phyloP scores from a whole-genome alignment of 306 rosid species.

The Rosa multiflora region DNA sequence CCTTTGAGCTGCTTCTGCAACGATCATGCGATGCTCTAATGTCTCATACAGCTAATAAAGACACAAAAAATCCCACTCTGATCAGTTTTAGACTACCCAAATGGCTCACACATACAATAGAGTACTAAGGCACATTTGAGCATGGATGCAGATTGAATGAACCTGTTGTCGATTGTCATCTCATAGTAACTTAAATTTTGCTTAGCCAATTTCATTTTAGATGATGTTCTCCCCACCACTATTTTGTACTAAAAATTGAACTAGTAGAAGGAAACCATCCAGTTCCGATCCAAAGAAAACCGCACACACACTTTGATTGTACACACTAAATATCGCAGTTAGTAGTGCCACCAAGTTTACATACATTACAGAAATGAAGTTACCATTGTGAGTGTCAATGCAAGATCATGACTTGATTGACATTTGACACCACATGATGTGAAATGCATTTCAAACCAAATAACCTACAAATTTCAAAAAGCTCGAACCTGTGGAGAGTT shows the following conservation, averaged over 20 bases:
- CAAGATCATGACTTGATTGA: neutral
- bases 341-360: neutral
- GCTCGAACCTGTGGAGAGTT: constrained; percentile 78
- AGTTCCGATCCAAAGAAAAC: neutral
- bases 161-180: neutral
- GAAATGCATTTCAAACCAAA: neutral
- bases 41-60: constrained; percentile 71
- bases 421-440: neutral
- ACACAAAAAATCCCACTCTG: constrained; percentile 1
- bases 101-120: neutral
- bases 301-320: neutral
- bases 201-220: neutral
- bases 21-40: constrained; percentile 85
- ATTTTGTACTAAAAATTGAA: neutral
- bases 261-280: neutral
- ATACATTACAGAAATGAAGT: neutral
- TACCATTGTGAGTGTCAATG: neutral
- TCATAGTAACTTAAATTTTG: neutral
- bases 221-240: neutral
- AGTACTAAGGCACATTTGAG: neutral
- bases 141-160: neutral
- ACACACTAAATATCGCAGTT: neutral
- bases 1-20: constrained; percentile 96
- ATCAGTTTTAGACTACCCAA: neutral
- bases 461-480: neutral